Percentiles rank a stretch among this genome's conserved stretches.
Evolutionary conservation across 257 asterid species (phyloP).

Genomic region (Scutellaria minor): DNA sequence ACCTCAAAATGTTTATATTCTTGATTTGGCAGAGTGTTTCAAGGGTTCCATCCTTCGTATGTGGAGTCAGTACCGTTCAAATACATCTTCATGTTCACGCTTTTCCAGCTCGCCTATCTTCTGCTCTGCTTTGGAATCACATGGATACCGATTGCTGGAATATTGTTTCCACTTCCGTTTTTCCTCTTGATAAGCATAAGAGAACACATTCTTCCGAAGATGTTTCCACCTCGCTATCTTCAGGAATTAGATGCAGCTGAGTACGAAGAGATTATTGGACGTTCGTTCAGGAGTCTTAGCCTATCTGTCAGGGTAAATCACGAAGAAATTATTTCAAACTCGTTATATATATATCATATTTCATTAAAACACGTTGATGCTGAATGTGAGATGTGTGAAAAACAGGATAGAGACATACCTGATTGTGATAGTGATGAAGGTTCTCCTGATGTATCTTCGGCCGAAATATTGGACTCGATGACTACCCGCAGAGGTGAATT

Average conservation of each 20-base stretch:
- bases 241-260: conserved; percentile 82
- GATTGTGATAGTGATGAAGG: conserved; percentile 43
- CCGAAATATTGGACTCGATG: conserved; percentile 83
- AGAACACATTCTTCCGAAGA: conserved; percentile 76
- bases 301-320: conserved; percentile 49
- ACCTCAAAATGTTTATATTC: background rate
- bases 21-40: conserved; percentile 57
- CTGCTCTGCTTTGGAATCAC: conserved; percentile 82
- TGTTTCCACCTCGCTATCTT: conserved; percentile 63
- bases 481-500: conserved; percentile 83
- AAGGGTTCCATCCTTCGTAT: conserved; percentile 76
- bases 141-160: conserved; percentile 94
- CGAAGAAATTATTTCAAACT: no score
- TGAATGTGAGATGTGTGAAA: conserved; percentile 18
- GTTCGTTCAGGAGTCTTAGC: conserved; percentile 49
- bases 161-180: conserved; percentile 81
- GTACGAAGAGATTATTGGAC: conserved; percentile 79
- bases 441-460: conserved; percentile 53
- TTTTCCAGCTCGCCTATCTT: conserved; percentile 65
- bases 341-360: background rate
- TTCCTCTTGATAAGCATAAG: conserved; percentile 74
- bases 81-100: conserved; percentile 68
- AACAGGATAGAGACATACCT: conserved; percentile 53
- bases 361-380: background rate
- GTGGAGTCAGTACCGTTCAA: conserved; percentile 90